A percentile compares a stretch with the other conserved stretches of the same genome.
phyloP scores from a whole-genome alignment of 768 basidiomycete genomes.

The Boletus sensibilis region DNA sequence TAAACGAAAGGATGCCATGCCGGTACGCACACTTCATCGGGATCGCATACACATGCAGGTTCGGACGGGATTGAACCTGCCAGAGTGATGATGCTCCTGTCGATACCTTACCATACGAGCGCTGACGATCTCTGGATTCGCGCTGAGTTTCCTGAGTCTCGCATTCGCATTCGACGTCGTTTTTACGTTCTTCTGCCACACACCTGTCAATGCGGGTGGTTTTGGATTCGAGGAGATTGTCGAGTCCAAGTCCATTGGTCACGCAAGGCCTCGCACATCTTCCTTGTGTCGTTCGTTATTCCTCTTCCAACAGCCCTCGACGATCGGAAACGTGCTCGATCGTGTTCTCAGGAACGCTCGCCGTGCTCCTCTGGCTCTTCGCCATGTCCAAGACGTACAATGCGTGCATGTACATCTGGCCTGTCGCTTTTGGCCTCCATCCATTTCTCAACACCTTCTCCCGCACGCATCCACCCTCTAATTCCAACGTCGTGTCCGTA shows the following conservation, averaged over 20 bases:
- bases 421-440: conserved; percentile 45
- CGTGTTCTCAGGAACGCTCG: conserved; percentile 48
- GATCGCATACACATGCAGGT: background rate
- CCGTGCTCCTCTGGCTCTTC: conserved; percentile 48
- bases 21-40: background rate
- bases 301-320: conserved; percentile 38
- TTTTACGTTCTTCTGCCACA: conserved; percentile 66
- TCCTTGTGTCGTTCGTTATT: background rate
- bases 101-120: conserved; percentile 51
- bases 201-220: conserved; percentile 53
- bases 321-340: conserved; percentile 59
- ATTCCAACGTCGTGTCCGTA: background rate
- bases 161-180: conserved; percentile 64
- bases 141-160: conserved; percentile 50
- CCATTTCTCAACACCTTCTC: conserved; percentile 53
- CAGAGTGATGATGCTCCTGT: conserved; percentile 38
- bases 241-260: conserved; percentile 14
- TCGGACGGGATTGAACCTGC: conserved; percentile 12
- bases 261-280: background rate
- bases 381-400: conserved; percentile 56
- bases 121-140: conserved; percentile 49
- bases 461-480: conserved; percentile 19
- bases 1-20: conserved; percentile 3
- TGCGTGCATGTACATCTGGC: conserved; percentile 53
- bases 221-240: conserved; percentile 48